A percentile compares a stretch with the other conserved stretches of the same genome.
phyloP scores from a whole-genome alignment of 106 monocot species.

The Dendrobium officinale region DNA sequence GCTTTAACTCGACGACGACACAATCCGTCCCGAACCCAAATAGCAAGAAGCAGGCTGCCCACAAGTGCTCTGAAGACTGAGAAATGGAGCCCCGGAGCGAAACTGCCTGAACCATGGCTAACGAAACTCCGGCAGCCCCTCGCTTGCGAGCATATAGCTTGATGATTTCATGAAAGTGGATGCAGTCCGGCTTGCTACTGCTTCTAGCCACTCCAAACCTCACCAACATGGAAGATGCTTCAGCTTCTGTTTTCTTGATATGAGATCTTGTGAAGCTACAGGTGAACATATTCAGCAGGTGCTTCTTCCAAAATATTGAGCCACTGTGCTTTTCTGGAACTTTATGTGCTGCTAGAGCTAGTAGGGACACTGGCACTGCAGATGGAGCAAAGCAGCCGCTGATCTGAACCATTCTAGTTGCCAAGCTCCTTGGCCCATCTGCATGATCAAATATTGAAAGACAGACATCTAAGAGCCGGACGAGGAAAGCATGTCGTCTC shows the following conservation, averaged over 20 bases:
- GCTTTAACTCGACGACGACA: conserved; percentile 41
- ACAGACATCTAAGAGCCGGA: conserved; percentile 86
- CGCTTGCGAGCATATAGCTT: conserved; percentile 62
- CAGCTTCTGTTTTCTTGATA: conserved; percentile 63
- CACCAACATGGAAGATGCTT: conserved; percentile 73
- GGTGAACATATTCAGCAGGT: conserved; percentile 18
- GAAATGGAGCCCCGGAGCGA: conserved; percentile 48
- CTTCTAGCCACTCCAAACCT: conserved; percentile 76
- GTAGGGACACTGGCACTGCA: conserved; percentile 51
- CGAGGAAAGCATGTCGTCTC: conserved; percentile 38
- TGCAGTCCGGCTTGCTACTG: conserved; percentile 37
- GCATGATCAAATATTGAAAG: conserved; percentile 95
- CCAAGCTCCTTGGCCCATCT: conserved; percentile 70
- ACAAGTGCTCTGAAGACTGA: conserved; percentile 61
- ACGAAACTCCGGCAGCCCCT: conserved; percentile 46
- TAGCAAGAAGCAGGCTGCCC: conserved; percentile 82
- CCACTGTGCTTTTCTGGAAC: conserved; percentile 45
- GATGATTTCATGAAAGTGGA: conserved; percentile 72
- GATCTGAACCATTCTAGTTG: conserved; percentile 76
- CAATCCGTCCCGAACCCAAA: conserved; percentile 68
- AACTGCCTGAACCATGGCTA: conserved; percentile 56
- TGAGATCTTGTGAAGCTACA: conserved; percentile 31
- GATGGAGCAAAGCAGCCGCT: conserved; percentile 78
- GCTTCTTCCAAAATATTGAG: conserved; percentile 34
- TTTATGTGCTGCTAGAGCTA: conserved; percentile 72